Base-by-base conservation (phyloP, 73 alveolate genomes). In the Durusdinium trenchii region DNA sequence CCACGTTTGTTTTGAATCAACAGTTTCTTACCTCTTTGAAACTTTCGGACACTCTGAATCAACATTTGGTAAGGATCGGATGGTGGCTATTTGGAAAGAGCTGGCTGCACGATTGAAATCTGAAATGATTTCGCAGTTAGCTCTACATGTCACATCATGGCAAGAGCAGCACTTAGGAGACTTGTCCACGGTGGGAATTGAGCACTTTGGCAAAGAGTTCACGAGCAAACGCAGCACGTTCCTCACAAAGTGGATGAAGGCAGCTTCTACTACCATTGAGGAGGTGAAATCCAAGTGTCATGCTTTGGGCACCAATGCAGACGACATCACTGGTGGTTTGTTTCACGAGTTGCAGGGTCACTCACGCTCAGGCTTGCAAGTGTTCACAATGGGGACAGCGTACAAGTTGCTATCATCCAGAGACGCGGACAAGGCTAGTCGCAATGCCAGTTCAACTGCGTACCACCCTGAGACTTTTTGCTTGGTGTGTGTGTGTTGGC, bases 301-400 rank as follows among this genome's bases (percentile, higher is more conserved):
- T 48, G 38, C 32, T 48, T 6, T 71, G 48, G 51, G 51, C 28
- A 28, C 38, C 6, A 36, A 48, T 32, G 30, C 48, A 28, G 48
- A 18, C 6, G 52, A 18, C 84, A 36, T 71, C 51, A 71, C 84
- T 9, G 84, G 6, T 18, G 84, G 84, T 28, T 6, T 6, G 7
- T 32, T 38, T 48, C 84, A 48, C 9, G 28, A 36, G 52, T 6
- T 71, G 51, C 9, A 38, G 10, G 6, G 32, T 9, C 38, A 9
- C 18, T 35, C 52, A 3, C 84, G 38, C 36, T 5, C 30, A 6
- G 84, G 84, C 51, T 28, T 71, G 48, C 51, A 36, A 51, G 51
- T 71, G 40, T 71, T 71, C 84, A 71, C 84, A 35, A 71, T 71
- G 84, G 84, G 84, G 30, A 71, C 84, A 10, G 84, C 51, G 18